Percentiles rank a stretch among this genome's conserved stretches.
phyloP scores from a whole-genome alignment of 352 stramenopile genomes.

The Pythium phragmiticola region DNA sequence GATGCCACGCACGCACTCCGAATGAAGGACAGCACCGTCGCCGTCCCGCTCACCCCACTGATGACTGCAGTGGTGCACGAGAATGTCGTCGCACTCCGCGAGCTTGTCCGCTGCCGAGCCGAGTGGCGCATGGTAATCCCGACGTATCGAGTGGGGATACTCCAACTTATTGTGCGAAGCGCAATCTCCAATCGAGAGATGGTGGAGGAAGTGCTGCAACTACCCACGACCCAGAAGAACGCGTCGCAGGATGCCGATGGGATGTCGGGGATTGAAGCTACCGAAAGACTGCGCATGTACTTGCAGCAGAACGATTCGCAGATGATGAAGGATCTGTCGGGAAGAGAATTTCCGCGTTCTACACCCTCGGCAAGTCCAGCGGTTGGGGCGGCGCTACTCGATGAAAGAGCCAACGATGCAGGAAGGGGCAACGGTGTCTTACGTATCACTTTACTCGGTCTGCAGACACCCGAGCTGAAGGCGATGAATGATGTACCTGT shows the following conservation, averaged over 20 bases:
- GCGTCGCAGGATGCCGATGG: conserved; percentile 2
- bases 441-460: conserved; percentile 17
- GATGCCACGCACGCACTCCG: conserved; percentile 29
- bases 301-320: not conserved
- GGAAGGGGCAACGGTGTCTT: conserved; percentile 3
- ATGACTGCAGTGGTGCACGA: conserved; percentile 55
- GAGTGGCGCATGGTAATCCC: conserved; percentile 45
- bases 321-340: not conserved
- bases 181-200: conserved; percentile 1
- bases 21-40: not conserved
- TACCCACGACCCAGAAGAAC: not conserved
- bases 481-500: not conserved
- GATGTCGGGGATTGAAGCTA: conserved; percentile 2
- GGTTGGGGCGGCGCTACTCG: not conserved
- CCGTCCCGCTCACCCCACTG: conserved; percentile 37
- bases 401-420: not conserved
- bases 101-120: conserved; percentile 46
- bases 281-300: not conserved
- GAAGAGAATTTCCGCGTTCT: not conserved
- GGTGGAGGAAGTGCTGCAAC: conserved; percentile 18
- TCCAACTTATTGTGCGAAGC: conserved; percentile 40
- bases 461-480: conserved; percentile 3
- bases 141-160: conserved; percentile 42
- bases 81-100: conserved; percentile 47
- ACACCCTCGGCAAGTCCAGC: not conserved